Percentiles rank a stretch among this genome's conserved stretches.
These are phyloP conservation scores for Didymosphaeria variabile DNA, from an alignment of 2,329 filamentous ascomycete species.

Conservation along the genomic window DNA sequence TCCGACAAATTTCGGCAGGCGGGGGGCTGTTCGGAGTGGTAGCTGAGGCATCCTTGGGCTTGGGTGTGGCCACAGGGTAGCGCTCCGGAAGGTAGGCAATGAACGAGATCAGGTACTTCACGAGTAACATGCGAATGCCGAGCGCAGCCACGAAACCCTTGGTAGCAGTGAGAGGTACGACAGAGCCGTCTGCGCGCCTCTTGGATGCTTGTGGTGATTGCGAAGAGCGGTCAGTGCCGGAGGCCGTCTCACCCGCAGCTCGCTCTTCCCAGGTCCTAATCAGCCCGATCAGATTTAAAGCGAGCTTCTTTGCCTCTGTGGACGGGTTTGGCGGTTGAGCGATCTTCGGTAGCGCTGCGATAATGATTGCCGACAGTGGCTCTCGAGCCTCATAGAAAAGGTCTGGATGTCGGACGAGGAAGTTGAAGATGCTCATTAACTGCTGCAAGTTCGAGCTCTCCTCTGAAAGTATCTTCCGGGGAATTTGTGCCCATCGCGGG, in stretches of 20 bases:
- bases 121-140: constrained; percentile 76
- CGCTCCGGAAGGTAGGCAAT: constrained; percentile 90
- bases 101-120: constrained; percentile 96
- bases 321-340: constrained; percentile 83
- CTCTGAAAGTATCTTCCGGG: constrained; percentile 88
- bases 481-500: constrained; percentile 88
- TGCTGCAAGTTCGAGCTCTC: constrained; percentile 96
- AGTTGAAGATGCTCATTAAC: constrained; percentile 97
- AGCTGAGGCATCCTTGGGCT: constrained; percentile 53
- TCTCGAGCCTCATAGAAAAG: constrained; percentile 96
- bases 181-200: constrained; percentile 75
- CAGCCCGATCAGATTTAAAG: constrained; percentile 86
- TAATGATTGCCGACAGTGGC: constrained; percentile 87
- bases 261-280: constrained; percentile 94
- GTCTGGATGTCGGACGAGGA: constrained; percentile 89
- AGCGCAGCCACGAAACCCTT: constrained; percentile 54
- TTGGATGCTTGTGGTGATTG: constrained; percentile 77
- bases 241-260: constrained; percentile 68
- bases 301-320: constrained; percentile 89
- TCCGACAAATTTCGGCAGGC: constrained; percentile 82
- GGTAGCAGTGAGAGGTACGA: constrained; percentile 62
- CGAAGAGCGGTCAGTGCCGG: constrained; percentile 57
- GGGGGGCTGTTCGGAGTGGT: constrained; percentile 52
- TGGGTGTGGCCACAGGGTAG: constrained; percentile 69
- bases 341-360: constrained; percentile 88